phyloP scores from a whole-genome alignment of 345 rosid genomes.

The Populus euphratica region DNA sequence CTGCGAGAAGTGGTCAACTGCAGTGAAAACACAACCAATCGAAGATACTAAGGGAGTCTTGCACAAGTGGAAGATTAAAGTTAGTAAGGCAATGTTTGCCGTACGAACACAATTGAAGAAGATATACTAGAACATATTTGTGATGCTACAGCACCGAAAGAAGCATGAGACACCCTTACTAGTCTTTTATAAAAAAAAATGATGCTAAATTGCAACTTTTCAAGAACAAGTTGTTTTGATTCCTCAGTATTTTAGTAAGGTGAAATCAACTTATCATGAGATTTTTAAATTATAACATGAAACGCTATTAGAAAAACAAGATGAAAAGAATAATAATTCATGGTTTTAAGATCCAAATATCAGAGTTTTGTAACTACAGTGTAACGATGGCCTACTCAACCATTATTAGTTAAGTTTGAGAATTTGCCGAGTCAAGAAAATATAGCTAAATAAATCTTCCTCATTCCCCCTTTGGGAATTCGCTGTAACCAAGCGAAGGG shows the following conservation, averaged over 20 bases:
- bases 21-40: background rate
- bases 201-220: background rate
- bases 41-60: background rate
- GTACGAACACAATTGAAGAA: background rate
- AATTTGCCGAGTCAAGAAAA: no score
- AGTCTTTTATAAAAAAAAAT: background rate
- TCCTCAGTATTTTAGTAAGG: background rate
- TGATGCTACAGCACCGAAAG: background rate
- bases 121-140: background rate
- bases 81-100: background rate
- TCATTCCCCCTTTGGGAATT: no score
- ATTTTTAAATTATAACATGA: background rate
- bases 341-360: background rate
- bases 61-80: background rate
- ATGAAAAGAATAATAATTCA: conserved; percentile 3
- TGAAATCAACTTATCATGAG: background rate
- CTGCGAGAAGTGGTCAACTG: background rate
- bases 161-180: background rate
- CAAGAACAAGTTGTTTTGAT: background rate
- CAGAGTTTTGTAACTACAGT: background rate
- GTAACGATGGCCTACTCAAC: no score
- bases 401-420: no score
- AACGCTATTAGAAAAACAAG: background rate
- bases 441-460: no score
- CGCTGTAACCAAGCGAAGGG: no score